These are phyloP conservation scores for Paramecium sonneborni DNA, from an alignment of 73 alveolate genomes.

Conservation along the genomic window DNA sequence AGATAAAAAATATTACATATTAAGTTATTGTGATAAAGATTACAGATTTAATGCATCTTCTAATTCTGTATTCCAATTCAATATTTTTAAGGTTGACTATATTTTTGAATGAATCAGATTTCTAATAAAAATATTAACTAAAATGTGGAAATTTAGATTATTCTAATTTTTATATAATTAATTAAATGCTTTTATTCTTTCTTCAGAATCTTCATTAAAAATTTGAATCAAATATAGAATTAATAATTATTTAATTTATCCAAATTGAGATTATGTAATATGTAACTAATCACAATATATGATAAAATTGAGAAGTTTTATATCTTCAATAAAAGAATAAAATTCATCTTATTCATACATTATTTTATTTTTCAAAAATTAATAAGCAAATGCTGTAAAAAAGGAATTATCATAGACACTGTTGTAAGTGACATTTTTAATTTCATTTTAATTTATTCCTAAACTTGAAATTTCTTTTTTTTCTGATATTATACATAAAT, in stretches of 20 bases:
- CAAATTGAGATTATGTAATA: background rate
- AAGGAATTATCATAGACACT: background rate
- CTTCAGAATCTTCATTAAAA: background rate
- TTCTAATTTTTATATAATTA: background rate
- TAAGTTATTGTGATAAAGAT: background rate
- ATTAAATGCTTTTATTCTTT: background rate
- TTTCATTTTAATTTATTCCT: background rate
- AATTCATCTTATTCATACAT: background rate
- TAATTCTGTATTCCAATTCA: background rate
- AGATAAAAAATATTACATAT: background rate
- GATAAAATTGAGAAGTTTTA: background rate
- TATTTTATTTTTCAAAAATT: background rate
- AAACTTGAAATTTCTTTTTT: background rate
- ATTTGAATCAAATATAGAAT: background rate
- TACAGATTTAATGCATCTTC: background rate
- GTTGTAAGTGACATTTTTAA: background rate
- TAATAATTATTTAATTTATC: background rate
- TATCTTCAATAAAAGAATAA: background rate
- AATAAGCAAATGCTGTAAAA: background rate
- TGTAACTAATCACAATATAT: background rate
- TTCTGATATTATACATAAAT: background rate
- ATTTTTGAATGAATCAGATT: background rate
- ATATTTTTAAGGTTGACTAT: background rate
- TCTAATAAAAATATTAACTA: background rate
- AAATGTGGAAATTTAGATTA: background rate